Base-by-base conservation (phyloP, 352 stramenopile genomes). In the Globisporangium iwayamae region DNA sequence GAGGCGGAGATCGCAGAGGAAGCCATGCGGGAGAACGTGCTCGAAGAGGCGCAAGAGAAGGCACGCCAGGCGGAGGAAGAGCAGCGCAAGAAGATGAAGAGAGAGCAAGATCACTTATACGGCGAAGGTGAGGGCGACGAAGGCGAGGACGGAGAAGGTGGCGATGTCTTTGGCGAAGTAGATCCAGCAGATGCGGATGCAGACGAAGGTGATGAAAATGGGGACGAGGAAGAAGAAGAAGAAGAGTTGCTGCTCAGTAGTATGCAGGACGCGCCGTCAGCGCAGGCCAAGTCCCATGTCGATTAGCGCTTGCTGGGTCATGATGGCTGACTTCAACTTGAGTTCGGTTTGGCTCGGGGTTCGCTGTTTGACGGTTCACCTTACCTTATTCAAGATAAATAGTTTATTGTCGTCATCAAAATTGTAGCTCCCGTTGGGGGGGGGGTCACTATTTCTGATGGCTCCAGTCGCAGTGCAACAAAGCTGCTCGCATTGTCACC, bases 31-130 rank as follows among this genome's bases (percentile, higher is more conserved):
- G 65, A 76, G 36, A 68, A 73, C 14, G 63, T 71, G 16, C 67
- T 83, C 0, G 58, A 75, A 51, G 67, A 63, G 1, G 72, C 76
- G 4, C 57, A 75, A 22, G 76, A 79, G 32, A 64, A 78, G 60
- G 71, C 76, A 2, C 73, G 67, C 4, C 67, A 63, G n/a, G 52
- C 74, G 22, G 74, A 83, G 63, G 75, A 83, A 43, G 67, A 75
- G 56, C 72, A 81, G 60, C 73, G 74, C 34, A 68, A 74, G 32
- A 73, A 79, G 38, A 47, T 75, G 20, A 68, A 65, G 9, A 66
- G 67, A 2, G 66, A 74, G 11, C 79, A 80, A n/a, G 62, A 88
- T 39, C 56, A 75, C 20, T 63, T 88, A 58, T 89, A 76, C 48
- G 63, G 60, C 32, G 72, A 82, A 16, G 74, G 66, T 48, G 76